A percentile compares a stretch with the other conserved stretches of the same genome.
Evolutionary conservation across 306 rosid species (phyloP).

Genomic region (Vachellia collinsii): DNA sequence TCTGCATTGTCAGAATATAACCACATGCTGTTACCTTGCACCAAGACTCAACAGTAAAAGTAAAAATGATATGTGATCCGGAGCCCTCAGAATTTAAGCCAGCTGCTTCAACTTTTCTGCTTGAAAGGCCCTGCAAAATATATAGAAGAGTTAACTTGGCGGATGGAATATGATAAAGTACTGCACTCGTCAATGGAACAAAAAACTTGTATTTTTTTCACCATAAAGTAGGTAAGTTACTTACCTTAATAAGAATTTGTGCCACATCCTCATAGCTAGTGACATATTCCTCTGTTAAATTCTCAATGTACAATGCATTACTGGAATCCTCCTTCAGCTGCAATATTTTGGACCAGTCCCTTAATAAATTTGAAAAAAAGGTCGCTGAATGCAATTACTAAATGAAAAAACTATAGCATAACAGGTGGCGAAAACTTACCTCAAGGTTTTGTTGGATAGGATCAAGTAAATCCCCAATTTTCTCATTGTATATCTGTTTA

Average conservation of each 20-base stretch:
- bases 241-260: constrained; percentile 88
- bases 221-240: constrained; percentile 3
- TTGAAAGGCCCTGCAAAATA: constrained; percentile 87
- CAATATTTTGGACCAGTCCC: constrained; percentile 37
- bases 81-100: constrained; percentile 89
- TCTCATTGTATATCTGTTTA: constrained; percentile 50
- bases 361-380: neutral
- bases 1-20: constrained; percentile 13
- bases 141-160: constrained; percentile 18
- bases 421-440: constrained; percentile 49
- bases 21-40: constrained; percentile 65
- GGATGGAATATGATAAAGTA: neutral
- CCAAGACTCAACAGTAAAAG: constrained; percentile 88
- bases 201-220: neutral
- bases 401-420: constrained; percentile 26
- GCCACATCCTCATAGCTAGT: constrained; percentile 88
- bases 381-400: constrained; percentile 6
- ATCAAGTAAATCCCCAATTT: constrained; percentile 54
- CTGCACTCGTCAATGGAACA: neutral
- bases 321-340: constrained; percentile 84
- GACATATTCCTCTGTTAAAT: constrained; percentile 90
- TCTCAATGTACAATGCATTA: constrained; percentile 70
- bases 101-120: constrained; percentile 94
- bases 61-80: constrained; percentile 87
- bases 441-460: constrained; percentile 74